Evolutionary conservation across 2,329 filamentous ascomycete genomes (phyloP).

Genomic region (Xylaria multiplex): DNA sequence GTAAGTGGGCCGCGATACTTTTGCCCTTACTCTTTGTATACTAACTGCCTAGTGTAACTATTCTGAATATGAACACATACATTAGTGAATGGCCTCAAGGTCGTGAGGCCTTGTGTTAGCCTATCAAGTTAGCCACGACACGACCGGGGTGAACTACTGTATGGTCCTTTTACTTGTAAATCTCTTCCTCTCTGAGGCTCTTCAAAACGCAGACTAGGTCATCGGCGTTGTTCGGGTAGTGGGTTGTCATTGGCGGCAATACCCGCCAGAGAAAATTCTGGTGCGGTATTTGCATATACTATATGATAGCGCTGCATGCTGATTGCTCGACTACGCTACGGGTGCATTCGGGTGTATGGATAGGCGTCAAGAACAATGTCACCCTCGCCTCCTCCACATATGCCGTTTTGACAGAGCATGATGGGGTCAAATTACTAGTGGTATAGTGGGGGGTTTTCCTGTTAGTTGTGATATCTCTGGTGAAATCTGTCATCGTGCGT

Average conservation of each 20-base stretch:
- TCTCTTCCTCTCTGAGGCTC: slow-evolving; percentile 9
- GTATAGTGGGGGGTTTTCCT: slow-evolving; percentile 14
- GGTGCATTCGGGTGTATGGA: slow-evolving; percentile 21
- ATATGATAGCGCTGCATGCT: slow-evolving; percentile 1
- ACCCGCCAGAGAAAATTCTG: slow-evolving; percentile 10
- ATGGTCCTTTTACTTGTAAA: slow-evolving; percentile 21
- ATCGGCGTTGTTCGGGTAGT: slow-evolving; percentile 4
- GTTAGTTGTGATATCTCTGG: slow-evolving; percentile 11
- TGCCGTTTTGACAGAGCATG: slow-evolving; percentile 1
- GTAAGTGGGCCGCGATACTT: slow-evolving; percentile 19
- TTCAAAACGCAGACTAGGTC: background rate
- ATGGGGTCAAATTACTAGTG: slow-evolving; percentile 3
- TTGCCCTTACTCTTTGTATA: slow-evolving; percentile 11
- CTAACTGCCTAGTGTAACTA: slow-evolving; percentile 1
- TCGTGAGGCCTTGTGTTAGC: background rate
- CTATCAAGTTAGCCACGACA: slow-evolving; percentile 12
- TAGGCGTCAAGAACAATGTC: slow-evolving; percentile 15
- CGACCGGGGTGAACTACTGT: slow-evolving; percentile 23
- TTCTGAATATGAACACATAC: slow-evolving; percentile 4
- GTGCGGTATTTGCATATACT: slow-evolving; percentile 22
- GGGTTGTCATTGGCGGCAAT: slow-evolving; percentile 13
- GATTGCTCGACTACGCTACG: slow-evolving; percentile 16
- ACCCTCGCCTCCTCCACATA: slow-evolving; percentile 20
- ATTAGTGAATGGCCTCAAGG: slow-evolving; percentile 1
- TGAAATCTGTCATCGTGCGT: slow-evolving; percentile 30